Base-by-base conservation (phyloP, 202 grass and related monocot genomes). In the Schoenoplectus triqueter region DNA sequence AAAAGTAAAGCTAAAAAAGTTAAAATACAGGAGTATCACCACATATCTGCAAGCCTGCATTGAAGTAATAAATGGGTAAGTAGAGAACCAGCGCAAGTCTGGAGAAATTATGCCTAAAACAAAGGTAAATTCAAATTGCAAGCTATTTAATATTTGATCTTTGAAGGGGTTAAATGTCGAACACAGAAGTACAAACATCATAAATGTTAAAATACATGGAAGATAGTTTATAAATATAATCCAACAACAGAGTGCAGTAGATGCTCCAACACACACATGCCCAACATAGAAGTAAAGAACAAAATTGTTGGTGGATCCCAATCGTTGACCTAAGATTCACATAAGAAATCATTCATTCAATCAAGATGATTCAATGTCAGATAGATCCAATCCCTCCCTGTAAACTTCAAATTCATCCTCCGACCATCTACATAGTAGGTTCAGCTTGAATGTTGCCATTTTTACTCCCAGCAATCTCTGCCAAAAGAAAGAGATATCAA, bases 391-490 rank as follows among this genome's bases (percentile, higher is more conserved):
- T 0, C 87, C 93, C 86, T 93, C 86, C 82, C 85, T 92, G 81
- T 94, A 95, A 22, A 87, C 81, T 85, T 95, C 95, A 65, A 94
- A 94, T 66, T 95, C 87, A 67, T 98, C 91, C 2, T 86, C 50
- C 0, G 87, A 86, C 91, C 95, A 98, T 54, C 87, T 87, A 73
- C 91, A 95, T 11, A 98, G 66, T 52, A 98, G 89, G 81, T 93
- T 91, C 20, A 98, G 64, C 11, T 88, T 88, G 75, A 97, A 93
- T 69, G 94, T 93, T 13, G 94, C 94, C 94, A 97, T 93, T 78
- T 97, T 89, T 19, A 90, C 68, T 10, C 81, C 91, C 67, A 97
- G 89, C 68, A 93, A 59, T 17, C 94, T 80, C 91, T 93, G 82
- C 81, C 21, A 71, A 64, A 59, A 19, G 52, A 80, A 62, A 73